Evolutionary conservation across 2,329 filamentous ascomycete species (phyloP).

Genomic region (Fusarium nisikadoi): DNA sequence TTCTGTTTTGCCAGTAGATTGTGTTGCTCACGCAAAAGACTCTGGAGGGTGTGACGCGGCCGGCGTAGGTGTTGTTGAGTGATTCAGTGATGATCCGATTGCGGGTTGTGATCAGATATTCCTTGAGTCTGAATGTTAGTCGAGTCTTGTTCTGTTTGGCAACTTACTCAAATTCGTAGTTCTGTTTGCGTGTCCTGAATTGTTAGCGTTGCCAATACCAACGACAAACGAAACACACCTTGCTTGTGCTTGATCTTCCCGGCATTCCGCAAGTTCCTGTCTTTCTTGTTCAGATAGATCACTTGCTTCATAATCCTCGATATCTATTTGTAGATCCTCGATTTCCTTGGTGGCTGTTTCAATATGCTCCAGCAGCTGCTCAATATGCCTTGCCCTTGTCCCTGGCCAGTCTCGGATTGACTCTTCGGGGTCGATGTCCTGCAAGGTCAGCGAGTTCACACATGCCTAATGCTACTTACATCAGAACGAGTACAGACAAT

Average conservation of each 20-base stretch:
- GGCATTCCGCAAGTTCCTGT: not conserved
- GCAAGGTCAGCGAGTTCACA: not conserved
- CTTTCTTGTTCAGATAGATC: constrained; percentile 24
- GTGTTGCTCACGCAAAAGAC: constrained; percentile 60
- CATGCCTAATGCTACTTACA: constrained; percentile 35
- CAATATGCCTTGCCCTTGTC: constrained; percentile 25
- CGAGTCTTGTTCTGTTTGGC: not conserved
- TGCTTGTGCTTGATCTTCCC: not conserved
- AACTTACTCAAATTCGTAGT: constrained; percentile 43
- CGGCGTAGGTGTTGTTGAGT: constrained; percentile 46
- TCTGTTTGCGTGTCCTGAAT: constrained; percentile 16
- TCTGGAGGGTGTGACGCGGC: constrained; percentile 40
- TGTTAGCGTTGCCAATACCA: not conserved
- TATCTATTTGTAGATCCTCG: not conserved
- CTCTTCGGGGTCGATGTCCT: constrained; percentile 49
- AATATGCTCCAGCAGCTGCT: constrained; percentile 28
- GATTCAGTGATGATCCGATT: constrained; percentile 49
- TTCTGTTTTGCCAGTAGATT: constrained; percentile 54
- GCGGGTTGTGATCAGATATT: constrained; percentile 51
- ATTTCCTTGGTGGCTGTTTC: constrained; percentile 11
- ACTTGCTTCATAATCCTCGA: constrained; percentile 13
- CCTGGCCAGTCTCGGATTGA: constrained; percentile 48
- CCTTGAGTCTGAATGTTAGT: constrained; percentile 42
- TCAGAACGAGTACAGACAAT: constrained; percentile 58
- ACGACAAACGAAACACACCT: not conserved